A percentile compares a stretch with the other conserved stretches of the same genome.
phyloP scores from a whole-genome alignment of 176 grass and related monocot species.

The Eragrostis curvula region DNA sequence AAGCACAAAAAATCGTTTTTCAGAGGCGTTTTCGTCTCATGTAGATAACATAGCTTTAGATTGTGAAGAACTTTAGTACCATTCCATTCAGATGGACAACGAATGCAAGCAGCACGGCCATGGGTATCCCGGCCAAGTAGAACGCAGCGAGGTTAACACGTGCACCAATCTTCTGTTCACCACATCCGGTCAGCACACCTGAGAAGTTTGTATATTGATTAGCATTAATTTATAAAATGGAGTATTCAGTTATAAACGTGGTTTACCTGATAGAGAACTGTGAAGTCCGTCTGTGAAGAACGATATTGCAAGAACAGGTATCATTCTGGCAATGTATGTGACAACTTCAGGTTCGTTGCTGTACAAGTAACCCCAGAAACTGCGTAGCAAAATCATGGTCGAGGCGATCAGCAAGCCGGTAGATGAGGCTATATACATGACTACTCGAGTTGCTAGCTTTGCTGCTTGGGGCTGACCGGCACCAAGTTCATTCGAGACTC shows the following conservation, averaged over 20 bases:
- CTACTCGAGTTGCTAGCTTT: neutral
- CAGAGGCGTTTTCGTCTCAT: neutral
- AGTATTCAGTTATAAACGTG: too few species aligned
- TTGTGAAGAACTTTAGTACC: neutral
- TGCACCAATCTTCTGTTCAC: constrained; percentile 13
- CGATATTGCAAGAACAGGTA: constrained; percentile 25
- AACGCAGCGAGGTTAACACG: neutral
- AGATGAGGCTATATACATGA: neutral
- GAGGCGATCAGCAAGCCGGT: constrained; percentile 8
- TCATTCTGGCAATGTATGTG: constrained; percentile 24
- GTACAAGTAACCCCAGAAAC: constrained; percentile 30
- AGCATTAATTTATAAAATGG: neutral
- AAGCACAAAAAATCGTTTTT: neutral
- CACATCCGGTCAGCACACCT: constrained; percentile 23
- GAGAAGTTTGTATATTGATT: neutral
- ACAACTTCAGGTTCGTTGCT: constrained; percentile 33
- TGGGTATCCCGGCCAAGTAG: constrained; percentile 19
- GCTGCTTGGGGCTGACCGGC: constrained; percentile 27
- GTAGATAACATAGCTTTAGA: neutral
- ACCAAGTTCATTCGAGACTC: constrained; percentile 23
- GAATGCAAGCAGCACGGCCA: constrained; percentile 7
- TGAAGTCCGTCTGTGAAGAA: neutral
- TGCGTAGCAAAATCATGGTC: constrained; percentile 20
- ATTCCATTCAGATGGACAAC: constrained; percentile 13
- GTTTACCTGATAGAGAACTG: too few species aligned